phyloP scores from a whole-genome alignment of 1,284 basidiomycete genomes.

The Rhodofomes roseus region DNA sequence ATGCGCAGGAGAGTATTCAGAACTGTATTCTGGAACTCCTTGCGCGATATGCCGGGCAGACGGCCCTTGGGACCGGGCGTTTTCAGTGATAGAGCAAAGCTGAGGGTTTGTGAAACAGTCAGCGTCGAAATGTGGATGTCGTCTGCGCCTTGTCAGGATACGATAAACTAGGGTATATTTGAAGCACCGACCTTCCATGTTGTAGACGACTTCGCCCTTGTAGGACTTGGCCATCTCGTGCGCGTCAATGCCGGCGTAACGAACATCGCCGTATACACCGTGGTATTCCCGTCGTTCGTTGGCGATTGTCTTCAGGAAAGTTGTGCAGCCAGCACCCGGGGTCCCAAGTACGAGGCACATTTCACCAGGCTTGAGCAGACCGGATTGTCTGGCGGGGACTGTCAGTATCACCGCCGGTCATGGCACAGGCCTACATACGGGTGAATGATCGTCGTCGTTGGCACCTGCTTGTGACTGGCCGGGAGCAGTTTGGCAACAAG shows the following conservation, averaged over 20 bases:
- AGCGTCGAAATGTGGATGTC: slow-evolving; percentile 78
- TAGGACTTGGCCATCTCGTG: slow-evolving; percentile 63
- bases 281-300: slow-evolving; percentile 67
- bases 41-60: slow-evolving; percentile 55
- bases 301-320: slow-evolving; percentile 76
- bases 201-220: slow-evolving; percentile 86
- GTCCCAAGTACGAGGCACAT: slow-evolving; percentile 75
- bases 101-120: slow-evolving; percentile 70
- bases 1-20: slow-evolving; percentile 67
- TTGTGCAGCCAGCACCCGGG: slow-evolving; percentile 80
- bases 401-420: not conserved
- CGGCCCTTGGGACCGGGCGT: slow-evolving; percentile 73
- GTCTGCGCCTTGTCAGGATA: slow-evolving; percentile 33
- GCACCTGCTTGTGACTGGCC: slow-evolving; percentile 42
- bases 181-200: slow-evolving; percentile 55
- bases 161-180: not conserved
- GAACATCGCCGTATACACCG: slow-evolving; percentile 58
- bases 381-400: slow-evolving; percentile 52
- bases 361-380: slow-evolving; percentile 62
- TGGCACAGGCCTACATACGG: slow-evolving; percentile 47
- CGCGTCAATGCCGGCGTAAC: slow-evolving; percentile 71
- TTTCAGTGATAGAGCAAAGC: slow-evolving; percentile 65
- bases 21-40: slow-evolving; percentile 55
- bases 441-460: slow-evolving; percentile 57
- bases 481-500: slow-evolving; percentile 55